Evolutionary conservation across 805 yeast genomes (phyloP).

Genomic region (Pichia nanzhaoensis): DNA sequence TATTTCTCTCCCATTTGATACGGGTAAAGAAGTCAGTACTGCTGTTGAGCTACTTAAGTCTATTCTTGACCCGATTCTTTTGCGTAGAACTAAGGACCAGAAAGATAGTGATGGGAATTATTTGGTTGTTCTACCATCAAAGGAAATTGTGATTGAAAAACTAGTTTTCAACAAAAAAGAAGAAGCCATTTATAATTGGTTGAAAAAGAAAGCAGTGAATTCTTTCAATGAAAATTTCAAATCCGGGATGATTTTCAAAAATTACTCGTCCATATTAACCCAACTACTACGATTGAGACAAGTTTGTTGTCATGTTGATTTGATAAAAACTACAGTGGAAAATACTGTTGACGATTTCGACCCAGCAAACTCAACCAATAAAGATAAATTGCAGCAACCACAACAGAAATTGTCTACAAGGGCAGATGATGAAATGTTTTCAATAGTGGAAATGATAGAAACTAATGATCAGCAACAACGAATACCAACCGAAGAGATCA

Average conservation of each 20-base stretch:
- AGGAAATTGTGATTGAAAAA: constrained; percentile 62
- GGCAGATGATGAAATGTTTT: constrained; percentile 18
- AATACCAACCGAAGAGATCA: constrained; percentile 22
- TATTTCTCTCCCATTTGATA: constrained; percentile 74
- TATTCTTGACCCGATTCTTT: constrained; percentile 71
- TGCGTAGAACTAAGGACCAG: constrained; percentile 85
- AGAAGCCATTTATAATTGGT: constrained; percentile 55
- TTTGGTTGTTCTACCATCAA: constrained; percentile 69
- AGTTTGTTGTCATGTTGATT: constrained; percentile 75
- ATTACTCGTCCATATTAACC: constrained; percentile 73
- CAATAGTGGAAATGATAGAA: constrained; percentile 22
- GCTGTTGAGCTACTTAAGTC: constrained; percentile 83
- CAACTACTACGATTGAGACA: constrained; percentile 82
- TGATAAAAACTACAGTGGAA: constrained; percentile 42
- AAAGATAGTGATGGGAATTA: constrained; percentile 65
- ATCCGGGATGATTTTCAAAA: constrained; percentile 61
- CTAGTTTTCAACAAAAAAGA: constrained; percentile 64
- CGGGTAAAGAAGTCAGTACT: constrained; percentile 53
- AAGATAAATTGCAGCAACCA: neutral
- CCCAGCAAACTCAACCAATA: neutral
- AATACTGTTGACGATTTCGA: constrained; percentile 30
- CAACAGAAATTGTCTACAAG: constrained; percentile 10
- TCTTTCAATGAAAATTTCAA: constrained; percentile 54
- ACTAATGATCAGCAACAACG: constrained; percentile 21
- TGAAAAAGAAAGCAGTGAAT: constrained; percentile 58